Percentiles rank a stretch among this genome's conserved stretches.
Conservation (phyloP, 306 rosid genomes). For the Gastrolobium villosum region DNA sequence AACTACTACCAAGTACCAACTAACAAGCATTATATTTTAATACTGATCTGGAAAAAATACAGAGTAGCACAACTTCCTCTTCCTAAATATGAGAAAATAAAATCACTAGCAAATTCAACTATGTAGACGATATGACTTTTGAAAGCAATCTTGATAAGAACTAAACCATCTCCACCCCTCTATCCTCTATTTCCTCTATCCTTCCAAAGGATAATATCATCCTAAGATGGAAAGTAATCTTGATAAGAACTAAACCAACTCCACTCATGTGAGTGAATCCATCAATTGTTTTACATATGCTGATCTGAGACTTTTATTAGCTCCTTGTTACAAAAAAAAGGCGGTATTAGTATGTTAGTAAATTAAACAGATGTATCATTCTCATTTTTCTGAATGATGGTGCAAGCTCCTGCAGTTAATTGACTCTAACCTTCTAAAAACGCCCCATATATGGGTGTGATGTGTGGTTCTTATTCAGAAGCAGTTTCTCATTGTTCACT, state of each 20-base stretch:
- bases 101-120: neutral
- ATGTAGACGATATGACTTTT: neutral
- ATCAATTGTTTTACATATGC: neutral
- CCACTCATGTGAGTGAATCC: neutral
- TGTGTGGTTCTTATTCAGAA: neutral
- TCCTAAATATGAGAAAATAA: neutral
- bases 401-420: neutral
- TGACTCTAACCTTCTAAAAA: neutral
- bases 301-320: neutral
- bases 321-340: no score
- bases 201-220: neutral
- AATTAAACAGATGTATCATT: neutral
- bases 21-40: neutral
- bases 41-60: neutral
- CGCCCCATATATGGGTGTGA: neutral
- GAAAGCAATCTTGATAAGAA: neutral
- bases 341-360: neutral
- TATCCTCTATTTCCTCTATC: neutral
- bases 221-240: neutral
- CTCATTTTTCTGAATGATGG: neutral
- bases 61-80: neutral
- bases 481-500: neutral
- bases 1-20: neutral
- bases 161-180: neutral
- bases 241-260: no score